Base-by-base conservation (phyloP, 306 rosid genomes). In the Cucurbita ficifolia region DNA sequence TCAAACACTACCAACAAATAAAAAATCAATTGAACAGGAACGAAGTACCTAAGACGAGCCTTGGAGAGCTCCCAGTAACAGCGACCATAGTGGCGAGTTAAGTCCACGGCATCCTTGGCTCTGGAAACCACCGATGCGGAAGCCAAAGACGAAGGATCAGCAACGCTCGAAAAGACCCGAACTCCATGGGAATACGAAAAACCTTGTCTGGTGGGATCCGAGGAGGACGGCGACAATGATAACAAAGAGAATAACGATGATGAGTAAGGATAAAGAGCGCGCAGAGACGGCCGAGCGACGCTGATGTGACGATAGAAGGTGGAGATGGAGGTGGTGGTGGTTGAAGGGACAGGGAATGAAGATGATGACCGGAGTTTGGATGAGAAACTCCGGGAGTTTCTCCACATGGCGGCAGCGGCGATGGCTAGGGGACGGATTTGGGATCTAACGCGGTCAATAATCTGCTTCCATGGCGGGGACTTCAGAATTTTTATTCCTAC, bases 1-100 rank as follows among this genome's bases (percentile, higher is more conserved):
- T 4, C 24, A 57, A 21, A 43, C 35, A 60, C 58, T 14, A 16
- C 42, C 29, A 76, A 51, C 52, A 12, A 5, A 55, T 43, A 13
- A 46, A 50, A 50, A 46, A 13, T 1, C 39, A 59, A 58, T 42
- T 0, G 12, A 22, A 43, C 8, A 24, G 35, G 29, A 42, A 11
- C 22, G 8, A 59, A 9, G 67, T 76, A 89, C 96, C 92, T 88
- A 57, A 92, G 96, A 78, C 91, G 96, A 71, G 96, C 96, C 76
- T 88, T 92, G 81, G 98, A 90, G 79, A 87, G 93, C 80, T 93
- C 88, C 86, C 89, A 87, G 75, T 93, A 90, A 83, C 98, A 93
- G 43, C 82, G 87, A 39, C 83, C 87, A 70, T 88, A 87, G 83
- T 90, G 90, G 65, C 87, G 86, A 35, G 86, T 79, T 10, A 86